These are phyloP conservation scores for Phoenix dactylifera DNA, from an alignment of 176 grass and related monocot genomes.

Conservation along the genomic window DNA sequence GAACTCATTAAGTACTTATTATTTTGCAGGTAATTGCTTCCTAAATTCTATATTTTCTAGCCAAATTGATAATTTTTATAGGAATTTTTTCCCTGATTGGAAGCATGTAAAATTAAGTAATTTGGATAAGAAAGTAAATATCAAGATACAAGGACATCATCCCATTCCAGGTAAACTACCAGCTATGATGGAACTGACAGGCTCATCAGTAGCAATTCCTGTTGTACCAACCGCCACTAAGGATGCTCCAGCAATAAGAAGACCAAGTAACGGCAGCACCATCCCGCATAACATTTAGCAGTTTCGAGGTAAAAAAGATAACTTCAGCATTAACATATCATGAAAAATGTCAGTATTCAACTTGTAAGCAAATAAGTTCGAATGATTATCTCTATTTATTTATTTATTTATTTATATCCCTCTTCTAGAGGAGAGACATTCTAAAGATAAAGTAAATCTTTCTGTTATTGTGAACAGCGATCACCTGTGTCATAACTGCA, in stretches of 20 bases:
- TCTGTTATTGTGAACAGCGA: conserved; percentile 10
- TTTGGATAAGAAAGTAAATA: too few species aligned
- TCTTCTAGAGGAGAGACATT: too few species aligned
- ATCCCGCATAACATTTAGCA: conserved; percentile 42
- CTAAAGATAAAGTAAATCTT: background rate
- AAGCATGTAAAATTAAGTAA: too few species aligned
- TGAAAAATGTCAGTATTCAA: background rate
- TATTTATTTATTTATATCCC: too few species aligned
- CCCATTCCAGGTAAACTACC: conserved; percentile 86
- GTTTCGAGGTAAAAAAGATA: background rate
- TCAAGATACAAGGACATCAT: conserved; percentile 11
- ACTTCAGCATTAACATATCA: conserved; percentile 2
- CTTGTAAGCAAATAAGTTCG: too few species aligned
- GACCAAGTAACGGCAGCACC: conserved; percentile 80
- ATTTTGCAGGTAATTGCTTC: too few species aligned
- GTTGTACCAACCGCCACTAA: conserved; percentile 77
- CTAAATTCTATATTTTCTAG: too few species aligned
- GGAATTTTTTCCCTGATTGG: too few species aligned
- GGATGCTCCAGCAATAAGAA: conserved; percentile 79
- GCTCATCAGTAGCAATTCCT: conserved; percentile 86
- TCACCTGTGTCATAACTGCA: conserved; percentile 93
- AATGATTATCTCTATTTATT: too few species aligned
- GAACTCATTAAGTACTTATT: too few species aligned
- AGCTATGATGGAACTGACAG: conserved; percentile 89
- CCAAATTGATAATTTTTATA: too few species aligned